These are phyloP conservation scores for Hevea brasiliensis DNA, from an alignment of 345 rosid species.

Conservation along the genomic window DNA sequence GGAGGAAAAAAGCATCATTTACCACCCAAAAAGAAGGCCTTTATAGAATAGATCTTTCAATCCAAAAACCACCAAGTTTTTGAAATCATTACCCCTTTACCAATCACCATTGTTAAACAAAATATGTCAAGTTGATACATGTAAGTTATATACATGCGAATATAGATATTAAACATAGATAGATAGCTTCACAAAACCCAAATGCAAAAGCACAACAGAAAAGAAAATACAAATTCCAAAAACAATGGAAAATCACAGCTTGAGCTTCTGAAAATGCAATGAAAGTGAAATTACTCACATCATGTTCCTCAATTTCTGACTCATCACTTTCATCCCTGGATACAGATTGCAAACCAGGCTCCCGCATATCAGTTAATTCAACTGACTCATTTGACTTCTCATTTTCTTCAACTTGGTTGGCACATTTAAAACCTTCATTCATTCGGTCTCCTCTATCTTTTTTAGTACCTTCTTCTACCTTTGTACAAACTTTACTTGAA, in stretches of 20 bases:
- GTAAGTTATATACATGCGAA: too few relatives aligned
- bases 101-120: background rate
- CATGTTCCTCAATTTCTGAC: slow-evolving; percentile 79
- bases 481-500: slow-evolving; percentile 30
- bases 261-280: background rate
- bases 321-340: slow-evolving; percentile 69
- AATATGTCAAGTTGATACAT: background rate
- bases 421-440: slow-evolving; percentile 32
- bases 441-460: slow-evolving; percentile 29
- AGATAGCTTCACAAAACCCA: background rate
- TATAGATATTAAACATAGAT: background rate
- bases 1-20: background rate
- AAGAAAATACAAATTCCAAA: background rate
- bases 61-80: background rate
- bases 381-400: slow-evolving; percentile 40
- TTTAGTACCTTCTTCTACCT: slow-evolving; percentile 36
- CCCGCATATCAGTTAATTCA: slow-evolving; percentile 38
- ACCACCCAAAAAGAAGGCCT: background rate
- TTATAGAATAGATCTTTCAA: background rate
- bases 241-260: background rate
- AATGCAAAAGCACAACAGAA: background rate
- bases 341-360: slow-evolving; percentile 38
- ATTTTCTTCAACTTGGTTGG: slow-evolving; percentile 37
- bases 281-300: slow-evolving; percentile 58
- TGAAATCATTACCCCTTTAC: background rate